A percentile compares a stretch with the other conserved stretches of the same genome.
Evolutionary conservation across 208 protist genomes (phyloP).

Genomic region (Wallacemonas sp.): DNA sequence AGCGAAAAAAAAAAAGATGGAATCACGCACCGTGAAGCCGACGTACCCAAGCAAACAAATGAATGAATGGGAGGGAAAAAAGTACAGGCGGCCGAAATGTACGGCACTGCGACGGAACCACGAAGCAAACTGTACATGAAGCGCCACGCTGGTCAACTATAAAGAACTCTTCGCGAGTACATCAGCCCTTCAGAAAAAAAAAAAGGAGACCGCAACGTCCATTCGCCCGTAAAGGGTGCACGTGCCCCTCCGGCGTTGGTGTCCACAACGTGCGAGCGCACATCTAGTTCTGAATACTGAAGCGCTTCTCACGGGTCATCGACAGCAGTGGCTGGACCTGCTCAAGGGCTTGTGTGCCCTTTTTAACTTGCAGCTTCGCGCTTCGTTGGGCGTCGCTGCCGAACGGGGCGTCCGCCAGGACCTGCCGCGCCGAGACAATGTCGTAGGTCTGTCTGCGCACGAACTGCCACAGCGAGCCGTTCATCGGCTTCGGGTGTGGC

Average conservation of each 20-base stretch:
- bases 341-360: slow-evolving; percentile 1
- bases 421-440: not conserved
- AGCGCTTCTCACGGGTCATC: not conserved
- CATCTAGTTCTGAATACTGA: slow-evolving; percentile 10
- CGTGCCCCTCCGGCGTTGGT: no score
- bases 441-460: slow-evolving; percentile 13
- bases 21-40: not conserved
- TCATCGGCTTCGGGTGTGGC: slow-evolving; percentile 16
- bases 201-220: no score
- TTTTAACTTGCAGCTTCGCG: slow-evolving; percentile 4
- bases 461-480: slow-evolving; percentile 21
- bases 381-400: slow-evolving; percentile 8
- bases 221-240: no score
- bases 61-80: not conserved
- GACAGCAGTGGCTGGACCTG: not conserved
- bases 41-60: not conserved
- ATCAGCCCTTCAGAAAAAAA: no score
- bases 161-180: no score
- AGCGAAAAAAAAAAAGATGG: not conserved
- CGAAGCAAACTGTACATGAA: no score
- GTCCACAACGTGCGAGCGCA: no score
- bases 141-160: no score
- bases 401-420: not conserved
- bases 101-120: no score
- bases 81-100: no score